phyloP scores from a whole-genome alignment of 2,329 filamentous ascomycete species.

The Juglanconis oblonga region DNA sequence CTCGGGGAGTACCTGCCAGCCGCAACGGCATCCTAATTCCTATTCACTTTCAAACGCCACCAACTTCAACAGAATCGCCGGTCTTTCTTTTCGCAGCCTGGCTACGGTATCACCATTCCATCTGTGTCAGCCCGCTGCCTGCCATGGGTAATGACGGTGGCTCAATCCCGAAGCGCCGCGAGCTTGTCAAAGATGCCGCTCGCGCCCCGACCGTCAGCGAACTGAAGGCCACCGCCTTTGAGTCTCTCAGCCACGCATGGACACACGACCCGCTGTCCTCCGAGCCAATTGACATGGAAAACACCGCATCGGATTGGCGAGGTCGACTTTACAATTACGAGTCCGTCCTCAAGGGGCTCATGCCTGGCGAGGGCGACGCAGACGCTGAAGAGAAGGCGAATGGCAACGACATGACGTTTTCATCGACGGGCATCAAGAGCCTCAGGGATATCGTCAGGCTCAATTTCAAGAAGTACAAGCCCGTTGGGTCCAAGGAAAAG shows the following conservation, averaged over 20 bases:
- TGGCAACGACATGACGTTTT: constrained; percentile 36
- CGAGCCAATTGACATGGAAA: constrained; percentile 63
- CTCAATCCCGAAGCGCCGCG: constrained; percentile 90
- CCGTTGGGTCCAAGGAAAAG: constrained; percentile 38
- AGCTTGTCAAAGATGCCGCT: constrained; percentile 92
- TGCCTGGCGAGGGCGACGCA: constrained; percentile 60
- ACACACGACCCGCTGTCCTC: constrained; percentile 83
- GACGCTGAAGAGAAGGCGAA: constrained; percentile 50
- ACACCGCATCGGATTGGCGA: constrained; percentile 75
- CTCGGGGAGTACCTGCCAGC: neutral
- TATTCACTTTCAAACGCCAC: neutral
- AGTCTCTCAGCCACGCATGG: constrained; percentile 86
- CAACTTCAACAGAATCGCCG: no score
- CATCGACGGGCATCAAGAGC: constrained; percentile 65
- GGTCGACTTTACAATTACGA: constrained; percentile 96
- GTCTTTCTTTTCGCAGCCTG: neutral
- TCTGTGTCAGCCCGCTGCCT: neutral
- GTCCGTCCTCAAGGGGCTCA: constrained; percentile 65
- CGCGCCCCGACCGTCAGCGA: constrained; percentile 78
- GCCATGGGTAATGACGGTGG: constrained; percentile 96
- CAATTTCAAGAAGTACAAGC: constrained; percentile 57
- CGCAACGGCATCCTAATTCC: neutral
- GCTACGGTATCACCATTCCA: neutral
- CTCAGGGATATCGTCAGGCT: constrained; percentile 86
- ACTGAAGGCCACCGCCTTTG: constrained; percentile 82